Evolutionary conservation across 1,139 yeast species (phyloP), one percentile per base, ranked within the genome.

Genomic region (Blastobotrys aristatus): DNA sequence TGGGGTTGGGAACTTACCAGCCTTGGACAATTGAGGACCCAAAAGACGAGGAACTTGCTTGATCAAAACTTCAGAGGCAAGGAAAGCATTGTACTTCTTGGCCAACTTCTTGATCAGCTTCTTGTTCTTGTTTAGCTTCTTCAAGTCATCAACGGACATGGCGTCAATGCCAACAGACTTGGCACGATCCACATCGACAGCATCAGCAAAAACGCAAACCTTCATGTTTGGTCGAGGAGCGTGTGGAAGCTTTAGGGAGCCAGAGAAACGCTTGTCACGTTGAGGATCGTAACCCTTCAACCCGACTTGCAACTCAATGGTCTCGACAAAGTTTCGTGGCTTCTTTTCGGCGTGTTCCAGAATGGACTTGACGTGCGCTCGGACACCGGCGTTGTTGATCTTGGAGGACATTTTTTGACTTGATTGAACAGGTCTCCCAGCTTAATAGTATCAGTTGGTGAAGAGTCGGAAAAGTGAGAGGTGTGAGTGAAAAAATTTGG

Each of bases 221-320:
- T 97, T 87, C 97, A 94, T 88, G 96, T 92, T 92, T 79, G 99
- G 99, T 84, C 99, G 94, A 80, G 98, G 98, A 65, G 95, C 96
- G 73, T 84, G 84, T 72, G 99, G 99, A 70, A 94, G 83, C 80
- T 84, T 92, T 80, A 94, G 84, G 71, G 97, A 73, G 81, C 99
- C 99, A 74, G 97, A 90, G 97, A 94, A 94, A 88, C 99, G 97
- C 92, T 94, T 94, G 79, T 94, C 99, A 86, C 99, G 90, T 82
- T 94, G 98, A 73, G 99, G 97, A 77, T 94, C 99, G 80, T 94
- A 94, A 95, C 92, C 92, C 92, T 94, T 94, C 71, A 94, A 84
- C 75, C 98, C 98, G 70, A 94, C 96, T 81, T 94, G 98, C 74
- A 94, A 84, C 80, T 94, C 99, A 70, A 94, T 90, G 76, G 99